Conservation (phyloP, 1,284 basidiomycete species). For the Boletus nobilissimus region DNA sequence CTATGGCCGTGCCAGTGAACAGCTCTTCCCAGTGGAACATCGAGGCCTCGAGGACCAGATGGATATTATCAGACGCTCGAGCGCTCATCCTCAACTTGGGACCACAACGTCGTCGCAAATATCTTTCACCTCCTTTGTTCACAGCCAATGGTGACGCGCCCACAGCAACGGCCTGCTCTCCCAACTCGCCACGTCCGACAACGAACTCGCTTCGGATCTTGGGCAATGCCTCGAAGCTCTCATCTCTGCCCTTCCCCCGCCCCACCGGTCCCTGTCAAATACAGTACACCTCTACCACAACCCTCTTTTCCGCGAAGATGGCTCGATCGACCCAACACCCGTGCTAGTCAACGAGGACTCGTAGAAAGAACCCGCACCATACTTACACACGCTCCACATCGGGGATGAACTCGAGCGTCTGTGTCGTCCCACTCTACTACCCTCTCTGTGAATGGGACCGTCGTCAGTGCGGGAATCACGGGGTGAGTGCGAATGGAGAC, state of each 20-base stretch:
- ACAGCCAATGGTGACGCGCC: no score
- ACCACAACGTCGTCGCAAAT: constrained; percentile 4
- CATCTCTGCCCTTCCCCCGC: constrained; percentile 43
- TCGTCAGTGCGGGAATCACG: no score
- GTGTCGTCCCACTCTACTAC: no score
- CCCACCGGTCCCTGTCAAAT: constrained; percentile 43
- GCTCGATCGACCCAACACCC: constrained; percentile 38
- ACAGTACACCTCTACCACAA: constrained; percentile 27
- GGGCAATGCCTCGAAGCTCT: constrained; percentile 42
- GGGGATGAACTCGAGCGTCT: no score
- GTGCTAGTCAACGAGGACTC: constrained; percentile 45
- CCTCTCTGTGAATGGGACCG: no score
- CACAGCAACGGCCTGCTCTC: constrained; percentile 44
- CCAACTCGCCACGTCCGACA: constrained; percentile 46
- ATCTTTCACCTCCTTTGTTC: no score
- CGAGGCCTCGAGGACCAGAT: no score
- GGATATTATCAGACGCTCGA: no score
- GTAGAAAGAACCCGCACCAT: constrained; percentile 43
- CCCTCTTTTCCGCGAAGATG: constrained; percentile 45
- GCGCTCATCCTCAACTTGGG: no score
- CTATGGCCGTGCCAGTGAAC: no score
- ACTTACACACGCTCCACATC: constrained; percentile 43
- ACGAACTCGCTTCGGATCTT: constrained; percentile 45
- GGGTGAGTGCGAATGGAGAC: no score
- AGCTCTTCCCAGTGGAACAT: no score